phyloP scores from a whole-genome alignment of 2,329 filamentous ascomycete genomes.

The Stagonosporopsis rhizophila region DNA sequence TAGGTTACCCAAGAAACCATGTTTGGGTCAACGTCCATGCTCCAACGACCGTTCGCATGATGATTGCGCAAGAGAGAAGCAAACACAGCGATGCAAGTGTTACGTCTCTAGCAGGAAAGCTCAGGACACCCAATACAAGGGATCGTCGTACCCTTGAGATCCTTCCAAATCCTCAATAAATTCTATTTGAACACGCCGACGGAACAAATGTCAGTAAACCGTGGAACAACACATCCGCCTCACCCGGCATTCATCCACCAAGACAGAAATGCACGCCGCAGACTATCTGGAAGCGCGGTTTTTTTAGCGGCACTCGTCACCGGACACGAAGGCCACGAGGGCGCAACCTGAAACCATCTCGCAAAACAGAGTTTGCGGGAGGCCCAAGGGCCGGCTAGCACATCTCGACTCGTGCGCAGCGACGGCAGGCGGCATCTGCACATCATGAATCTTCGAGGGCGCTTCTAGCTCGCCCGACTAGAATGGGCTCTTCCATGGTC shows the following conservation, averaged over 20 bases:
- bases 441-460: constrained; percentile 18
- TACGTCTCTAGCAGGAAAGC: constrained; percentile 3
- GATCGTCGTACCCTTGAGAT: constrained; percentile 1
- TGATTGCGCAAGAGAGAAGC: constrained; percentile 34
- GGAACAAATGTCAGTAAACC: constrained; percentile 5
- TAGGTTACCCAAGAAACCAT: constrained; percentile 6
- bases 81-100: constrained; percentile 1
- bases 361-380: constrained; percentile 34
- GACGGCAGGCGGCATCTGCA: constrained; percentile 19
- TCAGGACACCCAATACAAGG: background rate
- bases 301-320: constrained; percentile 15
- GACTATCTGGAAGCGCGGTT: background rate
- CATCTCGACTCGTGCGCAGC: constrained; percentile 4
- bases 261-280: constrained; percentile 21
- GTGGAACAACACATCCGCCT: constrained; percentile 19
- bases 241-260: constrained; percentile 19
- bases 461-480: constrained; percentile 28
- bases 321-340: constrained; percentile 18
- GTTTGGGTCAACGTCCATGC: constrained; percentile 11
- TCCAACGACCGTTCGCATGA: constrained; percentile 25
- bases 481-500: constrained; percentile 2
- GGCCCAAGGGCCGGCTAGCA: constrained; percentile 14
- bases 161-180: constrained; percentile 4
- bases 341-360: constrained; percentile 29
- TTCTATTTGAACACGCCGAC: constrained; percentile 6